Base-by-base conservation (phyloP, 495 filamentous ascomycete genomes). In the Cairneyella variabilis region DNA sequence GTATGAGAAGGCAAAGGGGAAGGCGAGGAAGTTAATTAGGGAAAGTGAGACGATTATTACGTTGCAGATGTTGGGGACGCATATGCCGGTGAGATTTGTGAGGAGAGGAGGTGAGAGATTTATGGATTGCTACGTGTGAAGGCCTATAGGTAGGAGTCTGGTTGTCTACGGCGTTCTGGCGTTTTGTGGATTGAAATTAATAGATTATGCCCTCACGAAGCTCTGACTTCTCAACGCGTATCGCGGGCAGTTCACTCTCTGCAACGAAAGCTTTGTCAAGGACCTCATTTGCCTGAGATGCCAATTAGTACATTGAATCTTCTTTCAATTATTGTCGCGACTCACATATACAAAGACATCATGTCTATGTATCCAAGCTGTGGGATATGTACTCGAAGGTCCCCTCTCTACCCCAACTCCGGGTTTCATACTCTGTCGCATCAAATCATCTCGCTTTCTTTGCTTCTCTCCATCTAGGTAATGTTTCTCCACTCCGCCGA, bases 61-160 rank as follows among this genome's bases (percentile, higher is more conserved):
- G 43, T 67, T 89, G 39, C 79, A 87, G 68, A 70, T 89, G 62
- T 66, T 76, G 47, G 51, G 46, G 0, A 42, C 40, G n/a, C 61
- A 59, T n/a, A 57, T 88, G 20, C 83, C 83, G 0, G 57, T 89
- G 21, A 65, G 85, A 61, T 69, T 88, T 37, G 82, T 85, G 12
- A 78, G 63, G 71, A 76, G 81, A 57, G 85, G 85, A 3, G 61
- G 67, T 30, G 85, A 88, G 73, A 67, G 75, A 56, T 88, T 86
- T 62, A 51, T 32, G 28, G n/a, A n/a, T n/a, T n/a, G n/a, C n/a
- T n/a, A n/a, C n/a, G n/a, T n/a, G n/a, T n/a, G n/a, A n/a, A n/a
- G n/a, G n/a, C n/a, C n/a, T n/a, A n/a, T n/a, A n/a, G n/a, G n/a
- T n/a, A n/a, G n/a, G n/a, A n/a, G n/a, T n/a, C n/a, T n/a, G n/a